Percentiles rank a stretch among this genome's conserved stretches.
phyloP scores from a whole-genome alignment of 23 red algal genomes.

The Gracilaria gracilis region DNA sequence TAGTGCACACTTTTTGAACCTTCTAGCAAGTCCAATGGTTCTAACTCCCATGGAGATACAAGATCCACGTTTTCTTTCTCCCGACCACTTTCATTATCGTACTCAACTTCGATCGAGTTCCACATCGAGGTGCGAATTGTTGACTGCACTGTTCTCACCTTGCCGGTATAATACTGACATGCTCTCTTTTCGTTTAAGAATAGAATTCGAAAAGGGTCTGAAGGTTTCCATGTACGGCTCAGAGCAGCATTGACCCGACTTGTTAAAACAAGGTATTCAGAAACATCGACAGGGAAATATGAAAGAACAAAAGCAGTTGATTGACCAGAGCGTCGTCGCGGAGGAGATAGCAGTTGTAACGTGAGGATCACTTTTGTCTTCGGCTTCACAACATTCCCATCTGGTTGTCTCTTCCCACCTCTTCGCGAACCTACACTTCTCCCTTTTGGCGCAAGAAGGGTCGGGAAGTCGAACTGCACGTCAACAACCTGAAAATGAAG shows the following conservation, averaged over 20 bases:
- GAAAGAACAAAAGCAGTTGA: constrained; percentile 52
- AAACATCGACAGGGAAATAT: constrained; percentile 84
- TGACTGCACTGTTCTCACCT: constrained; percentile 48
- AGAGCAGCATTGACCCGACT: constrained; percentile 68
- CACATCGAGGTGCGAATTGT: constrained; percentile 49
- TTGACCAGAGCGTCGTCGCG: constrained; percentile 20
- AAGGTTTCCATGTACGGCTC: constrained; percentile 61
- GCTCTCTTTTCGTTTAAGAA: constrained; percentile 77
- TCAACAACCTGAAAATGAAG: constrained; percentile 58
- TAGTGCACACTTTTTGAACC: neutral
- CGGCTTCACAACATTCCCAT: constrained; percentile 20
- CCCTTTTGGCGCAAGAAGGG: constrained; percentile 29
- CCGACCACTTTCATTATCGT: constrained; percentile 72
- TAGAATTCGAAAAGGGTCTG: constrained; percentile 86
- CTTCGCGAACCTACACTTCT: constrained; percentile 15
- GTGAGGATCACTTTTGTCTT: constrained; percentile 59
- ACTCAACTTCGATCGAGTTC: constrained; percentile 83
- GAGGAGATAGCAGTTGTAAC: constrained; percentile 28
- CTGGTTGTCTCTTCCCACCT: constrained; percentile 4
- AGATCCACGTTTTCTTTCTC: constrained; percentile 59
- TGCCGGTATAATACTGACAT: constrained; percentile 77
- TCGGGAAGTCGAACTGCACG: constrained; percentile 60
- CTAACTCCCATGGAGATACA: constrained; percentile 82
- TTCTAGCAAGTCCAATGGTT: constrained; percentile 38
- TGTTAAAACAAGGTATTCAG: constrained; percentile 85